phyloP scores from a whole-genome alignment of 2,329 filamentous ascomycete genomes.

The Trichoderma sp. region DNA sequence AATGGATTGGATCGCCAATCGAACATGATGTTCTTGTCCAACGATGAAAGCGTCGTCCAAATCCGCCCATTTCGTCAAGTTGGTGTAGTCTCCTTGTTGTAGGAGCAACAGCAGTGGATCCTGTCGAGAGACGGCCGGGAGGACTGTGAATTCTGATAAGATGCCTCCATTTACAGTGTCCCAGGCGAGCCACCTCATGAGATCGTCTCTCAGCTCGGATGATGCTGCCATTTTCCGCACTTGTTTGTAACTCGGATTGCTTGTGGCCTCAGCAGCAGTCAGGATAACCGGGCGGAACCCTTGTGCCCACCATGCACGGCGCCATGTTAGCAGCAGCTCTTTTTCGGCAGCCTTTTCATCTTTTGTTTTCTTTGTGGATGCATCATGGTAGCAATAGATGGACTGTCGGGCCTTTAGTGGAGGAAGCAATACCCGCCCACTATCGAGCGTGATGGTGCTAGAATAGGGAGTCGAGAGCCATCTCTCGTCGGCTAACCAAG shows the following conservation, averaged over 20 bases:
- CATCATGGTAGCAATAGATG: conserved; percentile 91
- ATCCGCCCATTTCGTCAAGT: conserved; percentile 69
- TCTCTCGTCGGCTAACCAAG: conserved; percentile 86
- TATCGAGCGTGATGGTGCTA: conserved; percentile 72
- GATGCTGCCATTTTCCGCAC: conserved; percentile 63
- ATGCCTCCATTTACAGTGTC: conserved; percentile 84
- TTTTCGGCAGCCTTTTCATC: conserved; percentile 70
- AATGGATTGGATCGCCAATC: conserved; percentile 58
- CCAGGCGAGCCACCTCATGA: conserved; percentile 90
- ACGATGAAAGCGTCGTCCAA: conserved; percentile 70
- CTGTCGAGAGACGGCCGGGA: conserved; percentile 78
- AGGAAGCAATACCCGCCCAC: conserved; percentile 79
- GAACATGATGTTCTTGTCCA: conserved; percentile 63
- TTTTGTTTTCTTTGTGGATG: conserved; percentile 58
- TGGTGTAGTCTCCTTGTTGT: conserved; percentile 70
- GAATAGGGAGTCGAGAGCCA: conserved; percentile 87
- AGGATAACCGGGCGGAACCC: conserved; percentile 85
- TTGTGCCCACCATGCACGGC: conserved; percentile 91
- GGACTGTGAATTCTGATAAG: conserved; percentile 71
- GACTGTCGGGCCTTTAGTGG: conserved; percentile 65
- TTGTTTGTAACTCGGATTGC: conserved; percentile 73
- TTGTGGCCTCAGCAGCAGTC: conserved; percentile 73
- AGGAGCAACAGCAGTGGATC: conserved; percentile 70
- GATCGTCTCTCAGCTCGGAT: conserved; percentile 60
- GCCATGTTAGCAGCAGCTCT: conserved; percentile 78